phyloP scores from a whole-genome alignment of 139 green algal species.

The Volvox reticuliferus region DNA sequence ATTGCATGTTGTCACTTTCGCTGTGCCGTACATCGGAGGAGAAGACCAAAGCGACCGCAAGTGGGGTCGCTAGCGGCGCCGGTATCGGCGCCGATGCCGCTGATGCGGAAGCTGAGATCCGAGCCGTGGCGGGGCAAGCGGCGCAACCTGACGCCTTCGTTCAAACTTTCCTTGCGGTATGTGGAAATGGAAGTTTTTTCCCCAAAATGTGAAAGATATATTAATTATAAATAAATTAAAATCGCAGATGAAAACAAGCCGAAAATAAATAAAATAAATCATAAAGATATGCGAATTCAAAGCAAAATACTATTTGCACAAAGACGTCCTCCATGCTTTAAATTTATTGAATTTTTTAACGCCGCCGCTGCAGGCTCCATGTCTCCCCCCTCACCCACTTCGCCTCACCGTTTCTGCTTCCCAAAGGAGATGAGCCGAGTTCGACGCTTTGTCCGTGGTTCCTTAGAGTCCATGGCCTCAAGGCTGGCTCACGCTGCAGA shows the following conservation, averaged over 20 bases:
- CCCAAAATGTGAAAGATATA: too few species aligned
- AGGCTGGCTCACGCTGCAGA: neutral
- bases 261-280: too few species aligned
- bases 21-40: neutral
- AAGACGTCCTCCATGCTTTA: too few species aligned
- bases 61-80: neutral
- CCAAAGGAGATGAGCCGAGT: conserved; percentile 26
- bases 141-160: neutral
- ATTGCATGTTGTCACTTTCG: neutral
- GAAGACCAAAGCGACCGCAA: neutral
- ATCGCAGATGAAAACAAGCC: too few species aligned
- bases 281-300: too few species aligned
- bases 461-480: neutral
- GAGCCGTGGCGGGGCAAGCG: neutral
- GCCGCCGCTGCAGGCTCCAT: too few species aligned
- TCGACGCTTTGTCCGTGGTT: neutral
- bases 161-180: neutral
- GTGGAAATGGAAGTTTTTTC: neutral
- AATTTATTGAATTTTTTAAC: too few species aligned
- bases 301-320: too few species aligned
- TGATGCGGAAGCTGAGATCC: neutral
- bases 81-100: neutral
- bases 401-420: too few species aligned
- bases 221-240: too few species aligned
- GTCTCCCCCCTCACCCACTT: too few species aligned